Evolutionary conservation across 2,329 filamentous ascomycete genomes (phyloP).

Genomic region (Trichoderma endophyticum): DNA sequence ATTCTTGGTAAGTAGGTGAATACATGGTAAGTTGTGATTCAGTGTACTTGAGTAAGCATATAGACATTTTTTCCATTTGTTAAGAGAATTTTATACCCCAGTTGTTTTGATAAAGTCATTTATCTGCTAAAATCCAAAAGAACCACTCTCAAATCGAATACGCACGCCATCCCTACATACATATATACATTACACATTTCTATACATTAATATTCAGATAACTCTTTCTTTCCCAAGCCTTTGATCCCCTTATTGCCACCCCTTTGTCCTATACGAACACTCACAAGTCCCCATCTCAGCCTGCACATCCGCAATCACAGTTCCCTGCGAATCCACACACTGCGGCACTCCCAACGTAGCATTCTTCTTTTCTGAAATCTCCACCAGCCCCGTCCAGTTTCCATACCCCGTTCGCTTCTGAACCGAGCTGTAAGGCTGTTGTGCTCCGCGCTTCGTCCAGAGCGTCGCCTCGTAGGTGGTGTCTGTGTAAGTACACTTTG

Average conservation of each 20-base stretch:
- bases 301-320: slow-evolving; percentile 37
- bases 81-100: background rate
- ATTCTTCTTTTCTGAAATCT: slow-evolving; percentile 50
- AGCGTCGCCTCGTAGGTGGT: slow-evolving; percentile 56
- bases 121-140: background rate
- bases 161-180: background rate
- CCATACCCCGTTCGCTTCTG: background rate
- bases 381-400: slow-evolving; percentile 57
- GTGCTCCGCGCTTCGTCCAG: slow-evolving; percentile 50
- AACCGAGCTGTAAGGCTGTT: background rate
- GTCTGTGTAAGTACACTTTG: slow-evolving; percentile 56
- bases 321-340: slow-evolving; percentile 46
- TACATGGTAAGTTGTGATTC: background rate
- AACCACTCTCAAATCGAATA: background rate
- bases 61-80: background rate
- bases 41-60: background rate
- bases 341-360: slow-evolving; percentile 39
- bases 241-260: background rate
- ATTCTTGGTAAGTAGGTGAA: background rate
- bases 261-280: slow-evolving; percentile 33
- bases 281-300: slow-evolving; percentile 36
- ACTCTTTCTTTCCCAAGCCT: background rate
- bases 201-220: background rate
- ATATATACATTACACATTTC: background rate
- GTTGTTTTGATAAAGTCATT: background rate